phyloP scores from a whole-genome alignment of 2,329 filamentous ascomycete species.

The Xylaria sp. region DNA sequence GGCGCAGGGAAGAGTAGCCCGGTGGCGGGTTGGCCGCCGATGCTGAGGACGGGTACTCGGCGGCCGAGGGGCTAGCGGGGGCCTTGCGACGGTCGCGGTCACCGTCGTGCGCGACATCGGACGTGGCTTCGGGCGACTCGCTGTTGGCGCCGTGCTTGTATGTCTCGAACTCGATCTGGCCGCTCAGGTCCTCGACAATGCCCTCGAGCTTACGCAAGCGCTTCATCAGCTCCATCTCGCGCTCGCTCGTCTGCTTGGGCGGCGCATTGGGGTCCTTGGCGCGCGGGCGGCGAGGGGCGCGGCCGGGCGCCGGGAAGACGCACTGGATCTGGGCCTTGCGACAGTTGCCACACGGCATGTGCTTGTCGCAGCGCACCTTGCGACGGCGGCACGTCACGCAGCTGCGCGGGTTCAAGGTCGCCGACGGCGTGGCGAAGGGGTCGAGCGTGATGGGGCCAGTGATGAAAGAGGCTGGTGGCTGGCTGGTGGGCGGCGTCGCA shows the following conservation, averaged over 20 bases:
- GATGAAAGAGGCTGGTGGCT: conserved; percentile 35
- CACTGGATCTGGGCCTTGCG: conserved; percentile 76
- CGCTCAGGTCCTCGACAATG: conserved; percentile 76
- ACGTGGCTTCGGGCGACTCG: conserved; percentile 54
- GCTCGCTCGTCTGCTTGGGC: conserved; percentile 68
- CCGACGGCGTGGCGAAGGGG: conserved; percentile 48
- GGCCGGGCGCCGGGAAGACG: conserved; percentile 78
- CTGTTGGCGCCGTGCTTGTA: conserved; percentile 52
- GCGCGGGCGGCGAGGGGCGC: conserved; percentile 74
- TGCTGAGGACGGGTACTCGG: conserved; percentile 38
- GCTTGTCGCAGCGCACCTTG: conserved; percentile 82
- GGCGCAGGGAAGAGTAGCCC: conserved; percentile 32
- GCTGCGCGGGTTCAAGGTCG: conserved; percentile 51
- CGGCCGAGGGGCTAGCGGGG: conserved; percentile 39
- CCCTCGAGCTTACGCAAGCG: conserved; percentile 78
- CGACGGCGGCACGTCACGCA: conserved; percentile 65
- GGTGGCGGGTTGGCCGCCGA: conserved; percentile 37
- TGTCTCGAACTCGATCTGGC: conserved; percentile 69
- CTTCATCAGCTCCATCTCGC: conserved; percentile 77
- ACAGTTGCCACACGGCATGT: conserved; percentile 81
- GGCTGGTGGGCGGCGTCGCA: conserved; percentile 16
- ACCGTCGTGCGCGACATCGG: conserved; percentile 43
- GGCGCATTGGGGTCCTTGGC: conserved; percentile 73
- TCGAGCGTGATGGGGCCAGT: conserved; percentile 50
- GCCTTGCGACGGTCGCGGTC: conserved; percentile 45